Base-by-base conservation (phyloP, 768 basidiomycete species). In the Pholiota molesta region DNA sequence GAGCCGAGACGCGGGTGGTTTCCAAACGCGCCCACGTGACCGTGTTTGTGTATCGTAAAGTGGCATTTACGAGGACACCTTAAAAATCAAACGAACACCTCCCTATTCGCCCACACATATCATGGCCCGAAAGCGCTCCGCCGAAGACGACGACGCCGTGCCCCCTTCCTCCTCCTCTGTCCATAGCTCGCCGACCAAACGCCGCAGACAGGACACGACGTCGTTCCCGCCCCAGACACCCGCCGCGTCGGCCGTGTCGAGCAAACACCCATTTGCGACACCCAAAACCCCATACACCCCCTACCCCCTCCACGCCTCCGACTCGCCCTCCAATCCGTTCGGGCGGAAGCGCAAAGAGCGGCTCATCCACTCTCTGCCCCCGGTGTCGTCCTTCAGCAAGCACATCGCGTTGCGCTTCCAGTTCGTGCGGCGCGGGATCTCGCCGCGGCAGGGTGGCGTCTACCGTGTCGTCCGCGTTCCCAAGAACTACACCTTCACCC, bases 251-350 rank as follows among this genome's bases (percentile, higher is more conserved):
- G 54, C 55, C 26, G 40, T 59, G 19, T 44, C 64, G 1, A 64
- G 55, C 23, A 55, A 59, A 44, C n/a, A 17, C 44, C n/a, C 59
- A 23, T 65, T 62, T 16, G 42, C 58, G 19, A 68, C 68, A 7
- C 72, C 70, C 0, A 51, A 49, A 17, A 72, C 67, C 2, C 68
- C 78, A 2, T 73, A 74, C 61, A 81, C 80, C 2, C 78, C 82
- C 1, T 80, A 80, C 69, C 71, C 84, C 57, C 73, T 77, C 55
- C 66, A 74, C 69, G 86, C 89, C 4, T 83, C 78, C 6, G 89
- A 91, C 74, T 90, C 89, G 0, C 89, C 90, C 0, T 82, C 86
- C 3, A 91, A 90, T 66, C 90, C 89, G 0, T 87, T 91, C 62
- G 87, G 88, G 16, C 76, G 86, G 49, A 84, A 83, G 52, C 79